These are phyloP conservation scores for Ceratopteris richardii DNA, from an alignment of 75 land plant genomes.

Conservation along the genomic window DNA sequence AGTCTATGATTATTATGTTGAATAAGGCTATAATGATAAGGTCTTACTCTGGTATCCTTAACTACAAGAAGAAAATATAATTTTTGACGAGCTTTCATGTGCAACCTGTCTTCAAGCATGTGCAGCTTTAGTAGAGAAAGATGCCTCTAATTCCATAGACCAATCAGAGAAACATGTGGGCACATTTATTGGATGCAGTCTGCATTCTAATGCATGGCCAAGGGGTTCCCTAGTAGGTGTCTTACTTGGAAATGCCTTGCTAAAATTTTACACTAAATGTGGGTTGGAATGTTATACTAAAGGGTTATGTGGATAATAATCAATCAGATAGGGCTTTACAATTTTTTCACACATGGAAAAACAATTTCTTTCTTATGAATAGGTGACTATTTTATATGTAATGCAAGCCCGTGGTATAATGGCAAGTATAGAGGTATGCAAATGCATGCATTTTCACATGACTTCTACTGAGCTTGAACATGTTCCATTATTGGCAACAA, in stretches of 20 bases:
- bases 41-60: neutral
- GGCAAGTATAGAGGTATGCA: slow-evolving; percentile 17
- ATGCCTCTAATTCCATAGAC: no score
- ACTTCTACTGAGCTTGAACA: no score
- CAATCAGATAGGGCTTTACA: neutral
- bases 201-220: neutral
- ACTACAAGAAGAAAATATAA: slow-evolving; percentile 6
- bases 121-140: neutral
- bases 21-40: slow-evolving; percentile 1
- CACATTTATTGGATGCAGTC: neutral
- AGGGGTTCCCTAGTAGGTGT: neutral
- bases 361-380: no score
- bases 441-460: slow-evolving; percentile 13
- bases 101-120: neutral
- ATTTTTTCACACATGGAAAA: neutral
- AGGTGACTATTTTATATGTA: no score
- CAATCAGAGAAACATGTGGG: neutral
- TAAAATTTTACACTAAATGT: neutral
- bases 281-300: neutral
- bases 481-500: no score
- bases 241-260: neutral
- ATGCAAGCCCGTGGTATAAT: slow-evolving; percentile 14
- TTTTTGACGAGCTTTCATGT: neutral
- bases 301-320: neutral
- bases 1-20: no score